These are phyloP conservation scores for Colletotrichum somersetense DNA, from an alignment of 2,329 filamentous ascomycete genomes.

Conservation along the genomic window DNA sequence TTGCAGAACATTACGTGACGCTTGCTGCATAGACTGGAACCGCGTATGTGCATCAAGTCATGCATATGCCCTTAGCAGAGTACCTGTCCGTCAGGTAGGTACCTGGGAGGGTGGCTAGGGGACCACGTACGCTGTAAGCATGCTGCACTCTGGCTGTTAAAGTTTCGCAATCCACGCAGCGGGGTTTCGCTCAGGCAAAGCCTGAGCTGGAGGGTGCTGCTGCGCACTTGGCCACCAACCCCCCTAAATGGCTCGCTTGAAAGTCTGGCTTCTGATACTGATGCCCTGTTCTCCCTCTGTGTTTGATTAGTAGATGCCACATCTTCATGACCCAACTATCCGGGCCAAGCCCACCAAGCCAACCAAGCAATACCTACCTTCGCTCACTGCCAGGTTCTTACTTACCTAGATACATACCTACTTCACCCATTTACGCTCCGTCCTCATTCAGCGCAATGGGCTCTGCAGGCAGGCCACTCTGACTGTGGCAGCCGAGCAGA, in stretches of 20 bases:
- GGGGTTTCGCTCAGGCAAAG: background rate
- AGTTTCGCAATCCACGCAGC: background rate
- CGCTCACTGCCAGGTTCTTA: background rate
- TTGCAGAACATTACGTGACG: conserved; percentile 40
- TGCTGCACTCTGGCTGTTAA: background rate
- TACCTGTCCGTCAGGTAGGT: background rate
- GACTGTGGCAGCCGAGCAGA: background rate
- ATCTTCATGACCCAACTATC: background rate
- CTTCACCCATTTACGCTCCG: conserved; percentile 26
- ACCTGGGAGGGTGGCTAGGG: background rate
- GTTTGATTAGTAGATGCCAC: background rate
- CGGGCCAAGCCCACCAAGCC: background rate
- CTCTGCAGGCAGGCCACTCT: conserved; percentile 13
- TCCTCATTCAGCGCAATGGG: conserved; percentile 19
- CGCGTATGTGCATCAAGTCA: conserved; percentile 30
- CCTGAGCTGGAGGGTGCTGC: background rate
- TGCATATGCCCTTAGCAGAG: conserved; percentile 36
- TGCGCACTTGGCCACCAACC: background rate
- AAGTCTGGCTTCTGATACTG: background rate
- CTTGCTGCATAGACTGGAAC: conserved; percentile 32
- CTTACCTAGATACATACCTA: background rate
- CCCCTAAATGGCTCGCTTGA: background rate
- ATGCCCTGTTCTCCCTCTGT: background rate
- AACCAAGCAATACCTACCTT: conserved; percentile 19
- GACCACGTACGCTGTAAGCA: background rate